Evolutionary conservation across 192 early-diverging fungal genomes (phyloP).

Genomic region (Thamnidium elegans): DNA sequence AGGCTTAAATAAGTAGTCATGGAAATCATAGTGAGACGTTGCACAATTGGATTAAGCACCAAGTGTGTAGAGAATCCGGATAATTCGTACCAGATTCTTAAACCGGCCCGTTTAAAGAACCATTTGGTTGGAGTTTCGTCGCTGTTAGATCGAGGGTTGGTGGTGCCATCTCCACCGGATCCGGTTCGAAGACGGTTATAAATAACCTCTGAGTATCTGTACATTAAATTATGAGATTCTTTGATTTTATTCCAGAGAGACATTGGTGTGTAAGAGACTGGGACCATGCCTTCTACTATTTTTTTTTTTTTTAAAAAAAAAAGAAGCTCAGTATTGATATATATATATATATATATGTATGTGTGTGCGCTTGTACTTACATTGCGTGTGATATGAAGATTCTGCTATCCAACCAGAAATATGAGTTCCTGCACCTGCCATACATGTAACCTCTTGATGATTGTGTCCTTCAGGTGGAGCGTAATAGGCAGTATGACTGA

Average conservation of each 20-base stretch:
- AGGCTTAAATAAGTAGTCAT: background rate
- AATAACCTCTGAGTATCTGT: slow-evolving; percentile 19
- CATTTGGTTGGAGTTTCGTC: background rate
- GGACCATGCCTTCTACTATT: background rate
- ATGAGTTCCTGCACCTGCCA: slow-evolving; percentile 65
- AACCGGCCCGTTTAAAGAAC: background rate
- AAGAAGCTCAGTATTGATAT: background rate
- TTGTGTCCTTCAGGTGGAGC: slow-evolving; percentile 79
- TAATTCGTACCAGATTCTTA: slow-evolving; percentile 16
- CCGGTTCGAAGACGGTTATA: slow-evolving; percentile 3
- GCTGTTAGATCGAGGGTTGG: background rate
- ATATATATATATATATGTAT: no score
- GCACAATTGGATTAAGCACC: slow-evolving; percentile 15
- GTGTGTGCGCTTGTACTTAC: slow-evolving; percentile 15
- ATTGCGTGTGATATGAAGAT: slow-evolving; percentile 6
- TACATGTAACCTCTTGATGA: slow-evolving; percentile 92
- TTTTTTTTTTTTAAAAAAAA: background rate
- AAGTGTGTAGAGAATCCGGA: slow-evolving; percentile 13
- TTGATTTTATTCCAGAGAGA: slow-evolving; percentile 16
- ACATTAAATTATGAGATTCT: slow-evolving; percentile 22
- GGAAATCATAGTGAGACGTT: background rate
- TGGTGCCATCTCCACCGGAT: background rate
- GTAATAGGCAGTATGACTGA: slow-evolving; percentile 73
- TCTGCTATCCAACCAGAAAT: slow-evolving; percentile 79
- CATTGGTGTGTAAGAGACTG: background rate